A percentile compares a stretch with the other conserved stretches of the same genome.
Conservation (phyloP, 1,139 yeast species). For the Saccharomyces hybrid region DNA sequence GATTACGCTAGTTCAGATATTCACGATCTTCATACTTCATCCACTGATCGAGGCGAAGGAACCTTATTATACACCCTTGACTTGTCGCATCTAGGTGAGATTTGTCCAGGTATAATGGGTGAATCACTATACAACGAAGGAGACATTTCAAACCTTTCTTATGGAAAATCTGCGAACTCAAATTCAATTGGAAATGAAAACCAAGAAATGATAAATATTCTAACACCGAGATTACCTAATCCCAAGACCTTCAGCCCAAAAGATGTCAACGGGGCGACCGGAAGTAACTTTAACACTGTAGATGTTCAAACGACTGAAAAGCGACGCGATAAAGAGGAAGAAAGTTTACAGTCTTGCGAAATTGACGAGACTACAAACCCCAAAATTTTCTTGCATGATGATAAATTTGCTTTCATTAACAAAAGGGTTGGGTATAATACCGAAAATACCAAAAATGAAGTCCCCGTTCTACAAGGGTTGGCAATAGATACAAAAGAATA, state of each 20-base stretch:
- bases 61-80: conserved; percentile 1
- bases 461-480: background rate
- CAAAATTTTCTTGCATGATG: background rate
- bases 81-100: conserved; percentile 1
- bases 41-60: conserved; percentile 2
- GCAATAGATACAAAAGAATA: background rate
- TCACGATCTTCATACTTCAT: background rate
- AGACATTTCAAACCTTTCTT: background rate
- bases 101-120: conserved; percentile 2
- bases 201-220: background rate
- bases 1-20: conserved; percentile 10
- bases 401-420: background rate
- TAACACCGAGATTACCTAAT: background rate
- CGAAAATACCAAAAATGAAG: background rate
- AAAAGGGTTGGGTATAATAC: background rate
- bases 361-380: background rate
- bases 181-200: background rate
- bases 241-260: background rate
- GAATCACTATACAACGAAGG: background rate
- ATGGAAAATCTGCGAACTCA: background rate
- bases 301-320: background rate
- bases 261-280: background rate
- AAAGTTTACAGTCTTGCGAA: background rate
- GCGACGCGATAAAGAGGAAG: background rate
- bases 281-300: background rate